Conservation (phyloP, 2,329 filamentous ascomycete species). For the Chaetomiaceae sp. region DNA sequence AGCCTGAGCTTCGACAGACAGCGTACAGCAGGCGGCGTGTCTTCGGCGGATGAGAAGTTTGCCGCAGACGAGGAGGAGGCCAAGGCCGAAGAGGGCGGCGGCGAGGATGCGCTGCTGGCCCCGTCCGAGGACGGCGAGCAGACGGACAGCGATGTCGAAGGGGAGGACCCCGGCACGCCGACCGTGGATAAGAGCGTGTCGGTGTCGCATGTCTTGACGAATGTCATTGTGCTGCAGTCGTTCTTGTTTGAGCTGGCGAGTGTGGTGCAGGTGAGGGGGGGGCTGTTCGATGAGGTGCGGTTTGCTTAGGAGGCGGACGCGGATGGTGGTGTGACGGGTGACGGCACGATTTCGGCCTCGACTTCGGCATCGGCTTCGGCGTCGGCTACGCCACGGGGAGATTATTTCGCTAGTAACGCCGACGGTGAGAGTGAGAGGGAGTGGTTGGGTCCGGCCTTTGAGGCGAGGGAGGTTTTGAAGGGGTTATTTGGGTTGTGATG, state of each 20-base stretch:
- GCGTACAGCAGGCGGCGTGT: slow-evolving; percentile 20
- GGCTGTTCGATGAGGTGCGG: slow-evolving; percentile 70
- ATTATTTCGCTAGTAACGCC: no score
- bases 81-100: slow-evolving; percentile 21
- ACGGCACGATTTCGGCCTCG: background rate
- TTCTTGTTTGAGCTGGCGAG: slow-evolving; percentile 75
- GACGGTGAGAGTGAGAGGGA: background rate
- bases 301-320: slow-evolving; percentile 41
- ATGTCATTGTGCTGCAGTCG: slow-evolving; percentile 72
- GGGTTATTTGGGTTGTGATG: slow-evolving; percentile 4
- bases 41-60: slow-evolving; percentile 5
- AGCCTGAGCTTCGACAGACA: slow-evolving; percentile 43
- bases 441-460: slow-evolving; percentile 1
- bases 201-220: slow-evolving; percentile 74
- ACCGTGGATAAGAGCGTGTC: slow-evolving; percentile 47
- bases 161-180: background rate
- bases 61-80: slow-evolving; percentile 11
- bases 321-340: background rate
- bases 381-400: background rate
- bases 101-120: slow-evolving; percentile 24
- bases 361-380: background rate
- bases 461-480: background rate
- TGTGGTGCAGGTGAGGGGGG: slow-evolving; percentile 68
- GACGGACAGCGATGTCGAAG: slow-evolving; percentile 4
- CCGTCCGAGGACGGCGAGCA: slow-evolving; percentile 23